These are phyloP conservation scores for Colletotrichum gigasporum DNA, from an alignment of 2,329 filamentous ascomycete genomes.

Conservation along the genomic window DNA sequence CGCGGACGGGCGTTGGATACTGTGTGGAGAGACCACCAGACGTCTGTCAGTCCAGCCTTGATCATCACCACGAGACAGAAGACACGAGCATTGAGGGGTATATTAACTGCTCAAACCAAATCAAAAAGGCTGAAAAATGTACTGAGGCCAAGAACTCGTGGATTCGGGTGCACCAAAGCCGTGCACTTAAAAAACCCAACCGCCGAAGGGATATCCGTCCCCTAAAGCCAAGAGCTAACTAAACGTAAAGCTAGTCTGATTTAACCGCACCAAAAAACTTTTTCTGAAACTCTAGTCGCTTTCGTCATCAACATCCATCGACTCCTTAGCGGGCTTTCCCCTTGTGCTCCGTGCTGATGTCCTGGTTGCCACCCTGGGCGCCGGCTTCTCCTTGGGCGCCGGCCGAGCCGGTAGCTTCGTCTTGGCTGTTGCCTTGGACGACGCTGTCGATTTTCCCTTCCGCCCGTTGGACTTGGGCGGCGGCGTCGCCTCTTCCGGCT, in stretches of 20 bases:
- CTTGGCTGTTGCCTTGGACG: slow-evolving; percentile 22
- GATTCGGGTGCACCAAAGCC: not conserved
- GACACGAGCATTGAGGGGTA: slow-evolving; percentile 8
- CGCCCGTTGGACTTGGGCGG: slow-evolving; percentile 31
- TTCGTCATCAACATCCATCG: slow-evolving; percentile 48
- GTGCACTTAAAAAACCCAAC: slow-evolving; percentile 6
- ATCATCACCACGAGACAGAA: not conserved
- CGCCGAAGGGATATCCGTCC: not conserved
- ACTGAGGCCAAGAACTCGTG: not conserved
- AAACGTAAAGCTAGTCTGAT: not conserved
- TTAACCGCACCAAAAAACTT: not conserved
- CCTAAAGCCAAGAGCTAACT: slow-evolving; percentile 20
- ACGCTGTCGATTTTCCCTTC: slow-evolving; percentile 18
- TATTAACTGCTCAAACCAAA: slow-evolving; percentile 6
- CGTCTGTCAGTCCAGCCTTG: too few species aligned
- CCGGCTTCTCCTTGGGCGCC: slow-evolving; percentile 30
- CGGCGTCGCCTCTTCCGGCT: slow-evolving; percentile 21
- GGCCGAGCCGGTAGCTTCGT: slow-evolving; percentile 30
- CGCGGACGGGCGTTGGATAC: too few species aligned
- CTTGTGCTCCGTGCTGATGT: slow-evolving; percentile 32
- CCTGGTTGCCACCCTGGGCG: slow-evolving; percentile 16
- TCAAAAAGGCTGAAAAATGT: not conserved
- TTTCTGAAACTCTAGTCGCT: slow-evolving; percentile 33
- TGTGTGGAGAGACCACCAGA: too few species aligned
- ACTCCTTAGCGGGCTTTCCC: slow-evolving; percentile 37